These are phyloP conservation scores for Trichoderma orchidacearum DNA, from an alignment of 495 filamentous ascomycete genomes.

Conservation along the genomic window DNA sequence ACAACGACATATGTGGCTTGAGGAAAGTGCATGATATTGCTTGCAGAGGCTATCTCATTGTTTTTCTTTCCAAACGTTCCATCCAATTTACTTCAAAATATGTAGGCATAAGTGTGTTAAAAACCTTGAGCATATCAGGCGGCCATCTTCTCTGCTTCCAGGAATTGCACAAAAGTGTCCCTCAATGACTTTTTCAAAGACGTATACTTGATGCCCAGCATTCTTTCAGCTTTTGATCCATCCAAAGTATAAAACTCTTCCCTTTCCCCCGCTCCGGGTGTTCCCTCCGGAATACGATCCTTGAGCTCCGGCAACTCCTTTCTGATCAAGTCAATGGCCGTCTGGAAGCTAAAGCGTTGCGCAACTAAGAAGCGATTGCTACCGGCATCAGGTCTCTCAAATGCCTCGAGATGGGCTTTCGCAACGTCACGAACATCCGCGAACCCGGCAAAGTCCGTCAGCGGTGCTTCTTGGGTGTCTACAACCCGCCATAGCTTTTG, in stretches of 20 bases:
- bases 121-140: too few species aligned
- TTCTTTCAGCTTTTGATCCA: constrained; percentile 28
- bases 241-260: constrained; percentile 27
- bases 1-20: too few species aligned
- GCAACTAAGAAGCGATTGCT: constrained; percentile 37
- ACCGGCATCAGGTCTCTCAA: constrained; percentile 24
- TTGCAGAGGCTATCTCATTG: too few species aligned
- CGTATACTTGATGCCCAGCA: constrained; percentile 37
- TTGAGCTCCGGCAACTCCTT: constrained; percentile 30
- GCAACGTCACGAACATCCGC: constrained; percentile 39
- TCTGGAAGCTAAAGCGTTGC: constrained; percentile 21
- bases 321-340: constrained; percentile 26
- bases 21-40: too few species aligned
- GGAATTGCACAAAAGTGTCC: constrained; percentile 35
- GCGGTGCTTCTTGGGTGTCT: constrained; percentile 26
- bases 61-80: too few species aligned
- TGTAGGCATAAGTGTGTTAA: too few species aligned
- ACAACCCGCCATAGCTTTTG: constrained; percentile 23
- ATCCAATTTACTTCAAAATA: too few species aligned
- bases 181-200: constrained; percentile 28
- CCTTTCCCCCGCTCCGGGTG: constrained; percentile 7
- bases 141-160: constrained; percentile 23
- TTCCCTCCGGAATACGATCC: constrained; percentile 22
- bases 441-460: constrained; percentile 23
- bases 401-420: constrained; percentile 33